phyloP scores from a whole-genome alignment of 345 rosid genomes.

The Salix arbutifolia region DNA sequence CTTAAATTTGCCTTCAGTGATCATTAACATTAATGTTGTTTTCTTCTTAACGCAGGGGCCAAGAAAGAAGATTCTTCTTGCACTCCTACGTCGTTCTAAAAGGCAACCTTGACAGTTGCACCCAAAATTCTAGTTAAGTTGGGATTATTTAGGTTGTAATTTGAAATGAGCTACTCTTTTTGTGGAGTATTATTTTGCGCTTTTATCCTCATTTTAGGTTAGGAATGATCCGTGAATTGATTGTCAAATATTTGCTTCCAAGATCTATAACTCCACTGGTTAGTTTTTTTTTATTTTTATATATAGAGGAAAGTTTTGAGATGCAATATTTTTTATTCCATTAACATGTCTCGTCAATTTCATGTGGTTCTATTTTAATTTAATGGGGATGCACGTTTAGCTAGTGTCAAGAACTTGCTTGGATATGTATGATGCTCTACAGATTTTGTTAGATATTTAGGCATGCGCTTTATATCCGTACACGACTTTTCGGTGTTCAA shows the following conservation, averaged over 20 bases:
- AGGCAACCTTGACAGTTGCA: conserved; percentile 27
- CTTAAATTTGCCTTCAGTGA: not conserved
- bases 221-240: conserved; percentile 1
- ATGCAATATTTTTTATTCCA: conserved; percentile 5
- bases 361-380: not conserved
- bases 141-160: not conserved
- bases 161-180: conserved; percentile 6
- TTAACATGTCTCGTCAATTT: not conserved
- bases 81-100: conserved; percentile 52
- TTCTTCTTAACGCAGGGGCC: conserved; percentile 55
- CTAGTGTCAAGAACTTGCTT: no score
- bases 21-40: not conserved
- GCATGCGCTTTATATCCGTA: no score
- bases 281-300: not conserved
- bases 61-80: conserved; percentile 87
- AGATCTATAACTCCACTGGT: not conserved
- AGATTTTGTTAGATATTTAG: no score
- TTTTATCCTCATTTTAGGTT: conserved; percentile 1
- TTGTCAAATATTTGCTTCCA: conserved; percentile 9
- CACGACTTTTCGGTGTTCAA: no score
- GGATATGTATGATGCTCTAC: no score
- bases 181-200: not conserved
- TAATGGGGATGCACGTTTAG: not conserved
- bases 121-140: not conserved
- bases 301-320: conserved; percentile 5